Percentiles rank a stretch among this genome's conserved stretches.
These are phyloP conservation scores for Entrophospora sp. DNA, from an alignment of 192 early-diverging fungal species.

Conservation along the genomic window DNA sequence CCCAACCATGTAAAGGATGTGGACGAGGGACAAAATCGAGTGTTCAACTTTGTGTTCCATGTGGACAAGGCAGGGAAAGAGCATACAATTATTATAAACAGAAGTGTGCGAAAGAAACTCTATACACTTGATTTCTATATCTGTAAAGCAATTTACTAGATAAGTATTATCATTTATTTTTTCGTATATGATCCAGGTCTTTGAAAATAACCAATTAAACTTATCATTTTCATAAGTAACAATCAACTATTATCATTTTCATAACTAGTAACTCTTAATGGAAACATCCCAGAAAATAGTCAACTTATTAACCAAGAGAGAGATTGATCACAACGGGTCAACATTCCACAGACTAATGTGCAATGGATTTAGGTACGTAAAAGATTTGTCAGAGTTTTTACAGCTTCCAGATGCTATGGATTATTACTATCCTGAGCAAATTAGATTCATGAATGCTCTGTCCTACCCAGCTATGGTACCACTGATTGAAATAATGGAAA, in stretches of 20 bases:
- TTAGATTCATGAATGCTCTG: not conserved
- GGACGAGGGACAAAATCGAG: too few relatives aligned
- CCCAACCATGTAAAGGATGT: too few relatives aligned
- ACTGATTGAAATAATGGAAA: not conserved
- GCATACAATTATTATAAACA: conserved; percentile 9
- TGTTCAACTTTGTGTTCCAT: not conserved
- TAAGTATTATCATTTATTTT: conserved; percentile 12
- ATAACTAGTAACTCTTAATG: conserved; percentile 2
- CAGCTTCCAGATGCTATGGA: not conserved
- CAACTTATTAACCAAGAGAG: conserved; percentile 6
- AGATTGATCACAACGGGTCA: not conserved
- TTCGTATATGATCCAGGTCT: not conserved
- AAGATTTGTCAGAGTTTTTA: not conserved
- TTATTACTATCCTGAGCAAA: not conserved
- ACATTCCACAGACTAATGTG: conserved; percentile 9
- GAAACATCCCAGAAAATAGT: not conserved
- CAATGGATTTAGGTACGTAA: conserved; percentile 5
- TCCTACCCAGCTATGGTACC: not conserved
- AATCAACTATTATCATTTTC: conserved; percentile 10
- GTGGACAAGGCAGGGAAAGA: conserved; percentile 3
- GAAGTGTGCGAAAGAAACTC: not conserved
- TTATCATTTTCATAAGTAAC: too few relatives aligned
- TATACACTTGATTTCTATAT: not conserved
- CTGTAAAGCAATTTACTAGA: not conserved
- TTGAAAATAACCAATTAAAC: not conserved